Evolutionary conservation across 768 basidiomycete species (phyloP).

Genomic region (Tricholoma flavovirens): DNA sequence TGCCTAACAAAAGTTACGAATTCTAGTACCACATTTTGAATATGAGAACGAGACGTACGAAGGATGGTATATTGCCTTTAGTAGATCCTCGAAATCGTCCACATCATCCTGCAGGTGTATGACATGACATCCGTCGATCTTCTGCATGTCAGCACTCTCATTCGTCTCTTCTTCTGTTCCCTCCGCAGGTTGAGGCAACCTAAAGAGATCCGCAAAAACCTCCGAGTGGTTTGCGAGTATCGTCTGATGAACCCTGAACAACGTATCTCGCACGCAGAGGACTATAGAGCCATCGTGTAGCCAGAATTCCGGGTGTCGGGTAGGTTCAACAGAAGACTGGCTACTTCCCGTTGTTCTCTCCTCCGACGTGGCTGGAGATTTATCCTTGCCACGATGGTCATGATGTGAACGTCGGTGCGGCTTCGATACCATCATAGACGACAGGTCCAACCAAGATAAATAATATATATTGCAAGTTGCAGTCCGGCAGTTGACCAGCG

Average conservation of each 20-base stretch:
- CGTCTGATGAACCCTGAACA: slow-evolving; percentile 43
- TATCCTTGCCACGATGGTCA: neutral
- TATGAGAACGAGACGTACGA: slow-evolving; percentile 23
- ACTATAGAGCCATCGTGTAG: slow-evolving; percentile 43
- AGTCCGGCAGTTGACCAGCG: too few species aligned
- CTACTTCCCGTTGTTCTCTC: neutral
- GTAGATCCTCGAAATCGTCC: slow-evolving; percentile 42
- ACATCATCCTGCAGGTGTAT: slow-evolving; percentile 44
- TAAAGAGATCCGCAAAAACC: slow-evolving; percentile 58
- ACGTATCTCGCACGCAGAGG: slow-evolving; percentile 30
- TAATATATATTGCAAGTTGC: too few species aligned
- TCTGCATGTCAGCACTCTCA: slow-evolving; percentile 21
- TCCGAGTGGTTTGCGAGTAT: slow-evolving; percentile 52
- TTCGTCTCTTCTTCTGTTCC: neutral
- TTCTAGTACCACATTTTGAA: neutral
- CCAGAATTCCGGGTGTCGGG: slow-evolving; percentile 30
- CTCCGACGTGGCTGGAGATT: neutral
- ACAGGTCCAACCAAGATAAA: too few species aligned
- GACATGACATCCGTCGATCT: slow-evolving; percentile 45
- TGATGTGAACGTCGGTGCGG: neutral
- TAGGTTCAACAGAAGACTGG: neutral
- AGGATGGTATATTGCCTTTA: slow-evolving; percentile 49
- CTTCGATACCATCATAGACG: neutral
- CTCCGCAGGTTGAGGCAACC: slow-evolving; percentile 44
- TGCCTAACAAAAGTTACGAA: slow-evolving; percentile 19